Conservation (phyloP, 2,329 filamentous ascomycete genomes). For the Colletotrichum kahawae region DNA sequence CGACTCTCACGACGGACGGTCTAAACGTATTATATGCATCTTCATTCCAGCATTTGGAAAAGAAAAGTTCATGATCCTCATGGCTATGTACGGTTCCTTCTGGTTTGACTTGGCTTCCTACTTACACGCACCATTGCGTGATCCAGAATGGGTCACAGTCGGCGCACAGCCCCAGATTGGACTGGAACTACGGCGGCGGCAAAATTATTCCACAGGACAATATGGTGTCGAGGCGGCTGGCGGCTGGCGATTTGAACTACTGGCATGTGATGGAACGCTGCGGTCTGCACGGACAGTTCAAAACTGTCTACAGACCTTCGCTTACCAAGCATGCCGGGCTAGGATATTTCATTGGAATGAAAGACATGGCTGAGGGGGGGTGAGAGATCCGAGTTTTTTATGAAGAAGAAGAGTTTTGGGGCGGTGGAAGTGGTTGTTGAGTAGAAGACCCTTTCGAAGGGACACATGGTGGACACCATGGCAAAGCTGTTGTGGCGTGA, state of each 20-base stretch:
- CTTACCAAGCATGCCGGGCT: background rate
- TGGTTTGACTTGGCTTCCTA: background rate
- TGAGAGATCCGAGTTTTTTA: slow-evolving; percentile 20
- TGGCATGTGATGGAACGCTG: background rate
- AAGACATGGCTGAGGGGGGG: slow-evolving; percentile 2
- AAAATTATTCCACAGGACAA: background rate
- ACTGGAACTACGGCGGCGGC: background rate
- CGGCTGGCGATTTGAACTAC: background rate
- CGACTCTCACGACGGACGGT: slow-evolving; percentile 23
- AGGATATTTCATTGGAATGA: slow-evolving; percentile 3
- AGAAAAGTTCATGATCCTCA: slow-evolving; percentile 4
- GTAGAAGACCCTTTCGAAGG: slow-evolving; percentile 22
- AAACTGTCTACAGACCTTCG: background rate
- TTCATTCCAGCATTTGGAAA: slow-evolving; percentile 11
- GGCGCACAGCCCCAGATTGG: background rate
- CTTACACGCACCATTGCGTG: background rate
- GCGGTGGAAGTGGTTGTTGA: slow-evolving; percentile 26
- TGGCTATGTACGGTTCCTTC: background rate
- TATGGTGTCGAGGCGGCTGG: background rate
- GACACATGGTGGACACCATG: slow-evolving; percentile 18
- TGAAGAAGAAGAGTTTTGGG: slow-evolving; percentile 24
- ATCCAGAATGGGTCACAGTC: background rate
- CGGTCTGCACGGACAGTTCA: background rate
- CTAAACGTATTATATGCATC: slow-evolving; percentile 20
- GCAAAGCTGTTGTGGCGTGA: slow-evolving; percentile 24